Base-by-base conservation (phyloP, 495 filamentous ascomycete genomes). In the Polyplosphaeria fusca region DNA sequence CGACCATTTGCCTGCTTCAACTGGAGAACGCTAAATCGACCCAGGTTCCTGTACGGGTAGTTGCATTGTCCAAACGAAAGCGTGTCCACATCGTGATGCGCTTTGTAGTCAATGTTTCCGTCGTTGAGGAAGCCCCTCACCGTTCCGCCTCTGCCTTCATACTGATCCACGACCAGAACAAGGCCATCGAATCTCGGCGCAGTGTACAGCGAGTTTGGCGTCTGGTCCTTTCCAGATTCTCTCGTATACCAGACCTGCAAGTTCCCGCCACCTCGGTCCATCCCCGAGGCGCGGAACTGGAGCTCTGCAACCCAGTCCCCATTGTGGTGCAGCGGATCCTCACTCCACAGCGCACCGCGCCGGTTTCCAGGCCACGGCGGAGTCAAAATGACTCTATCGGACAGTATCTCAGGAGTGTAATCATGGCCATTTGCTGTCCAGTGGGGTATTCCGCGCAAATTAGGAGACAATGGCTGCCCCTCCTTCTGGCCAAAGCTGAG, bases 51-150 rank as follows among this genome's bases (percentile, higher is more conserved):
- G 76, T 96, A 98, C 27, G 82, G 64, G 65, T 91, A 95, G 60
- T 86, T 81, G 74, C 93, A 98, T 72, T 96, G 88, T 22, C 90
- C 93, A 67, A 98, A 98, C 27, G 94, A 88, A 40, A 96, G 77
- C 59, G 77, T 84, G 71, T 96, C 91, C 3, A 95, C 83, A 63
- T 79, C 85, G 55, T 82, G 79, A 67, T 92, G 87, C 44, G 77
- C 77, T 65, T 83, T 87, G 78, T 87, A 96, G 68, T 93, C 87
- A 55, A 76, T 82, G 22, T 74, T 82, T 50, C 92, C 93, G 70
- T 97, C 93, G 71, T 97, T 98, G 67, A 98, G 73, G 75, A 97
- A 97, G 19, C 87, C 93, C 54, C 93, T 77, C 47, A 98, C 74
- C 66, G 85, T 89, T 53, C 93, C 69, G 12, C 71, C 70, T 25